These are phyloP conservation scores for Lepidium sativum DNA, from an alignment of 345 rosid genomes.

Conservation along the genomic window DNA sequence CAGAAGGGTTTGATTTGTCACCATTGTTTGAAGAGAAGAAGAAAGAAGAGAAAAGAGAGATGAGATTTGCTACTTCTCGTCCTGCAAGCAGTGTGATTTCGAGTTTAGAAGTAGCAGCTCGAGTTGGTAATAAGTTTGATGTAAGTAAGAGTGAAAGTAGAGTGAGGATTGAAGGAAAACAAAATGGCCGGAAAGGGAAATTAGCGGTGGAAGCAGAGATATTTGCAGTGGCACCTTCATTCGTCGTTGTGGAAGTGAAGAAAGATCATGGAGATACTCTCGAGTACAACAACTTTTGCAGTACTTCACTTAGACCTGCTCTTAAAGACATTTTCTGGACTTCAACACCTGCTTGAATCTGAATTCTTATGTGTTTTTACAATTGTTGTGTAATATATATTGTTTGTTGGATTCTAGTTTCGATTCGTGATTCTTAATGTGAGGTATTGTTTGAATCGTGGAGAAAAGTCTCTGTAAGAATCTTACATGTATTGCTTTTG, in stretches of 20 bases:
- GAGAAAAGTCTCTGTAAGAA: background rate
- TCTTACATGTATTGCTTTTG: slow-evolving; percentile 2
- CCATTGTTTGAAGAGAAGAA: slow-evolving; percentile 85
- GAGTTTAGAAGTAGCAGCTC: slow-evolving; percentile 67
- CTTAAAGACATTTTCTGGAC: slow-evolving; percentile 87
- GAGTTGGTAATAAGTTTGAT: slow-evolving; percentile 45
- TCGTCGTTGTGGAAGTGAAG: slow-evolving; percentile 80
- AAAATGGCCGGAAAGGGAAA: slow-evolving; percentile 82
- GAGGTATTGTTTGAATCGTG: background rate
- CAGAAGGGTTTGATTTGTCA: slow-evolving; percentile 82
- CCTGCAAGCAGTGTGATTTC: slow-evolving; percentile 84
- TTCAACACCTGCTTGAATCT: slow-evolving; percentile 39
- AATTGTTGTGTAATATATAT: background rate
- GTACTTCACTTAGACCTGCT: slow-evolving; percentile 77
- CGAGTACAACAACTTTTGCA: slow-evolving; percentile 87
- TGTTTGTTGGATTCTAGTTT: background rate
- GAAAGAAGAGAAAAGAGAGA: slow-evolving; percentile 69
- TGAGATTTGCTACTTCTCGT: slow-evolving; percentile 70
- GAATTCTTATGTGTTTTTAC: background rate
- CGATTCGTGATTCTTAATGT: slow-evolving; percentile 6
- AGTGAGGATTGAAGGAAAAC: slow-evolving; percentile 67
- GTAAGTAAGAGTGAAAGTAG: slow-evolving; percentile 65
- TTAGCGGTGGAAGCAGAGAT: slow-evolving; percentile 70
- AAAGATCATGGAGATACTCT: slow-evolving; percentile 82
- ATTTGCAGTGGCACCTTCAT: slow-evolving; percentile 66